Conservation (phyloP, 768 basidiomycete species). For the Tricholoma sp. region DNA sequence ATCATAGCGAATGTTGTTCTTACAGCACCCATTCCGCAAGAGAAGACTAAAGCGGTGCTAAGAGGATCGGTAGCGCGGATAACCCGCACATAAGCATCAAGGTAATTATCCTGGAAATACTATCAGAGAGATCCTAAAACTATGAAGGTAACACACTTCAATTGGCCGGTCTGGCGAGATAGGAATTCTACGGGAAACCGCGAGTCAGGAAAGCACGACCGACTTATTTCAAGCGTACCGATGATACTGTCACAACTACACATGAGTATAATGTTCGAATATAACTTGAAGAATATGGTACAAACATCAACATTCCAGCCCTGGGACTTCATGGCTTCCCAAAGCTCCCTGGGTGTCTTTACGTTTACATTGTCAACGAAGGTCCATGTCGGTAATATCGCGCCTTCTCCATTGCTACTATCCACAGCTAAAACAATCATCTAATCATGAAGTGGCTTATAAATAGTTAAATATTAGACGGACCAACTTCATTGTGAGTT, state of each 20-base stretch:
- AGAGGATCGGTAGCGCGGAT: conserved; percentile 78
- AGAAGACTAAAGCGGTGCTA: conserved; percentile 82
- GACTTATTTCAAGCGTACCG: conserved; percentile 39
- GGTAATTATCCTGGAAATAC: conserved; percentile 73
- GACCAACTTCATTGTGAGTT: conserved; percentile 90
- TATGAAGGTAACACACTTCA: conserved; percentile 45
- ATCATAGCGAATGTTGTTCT: conserved; percentile 97
- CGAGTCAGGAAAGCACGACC: background rate
- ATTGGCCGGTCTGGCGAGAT: conserved; percentile 90
- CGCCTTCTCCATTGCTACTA: conserved; percentile 56
- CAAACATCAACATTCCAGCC: conserved; percentile 92
- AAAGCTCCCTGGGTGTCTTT: conserved; percentile 84
- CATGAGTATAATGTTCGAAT: conserved; percentile 7
- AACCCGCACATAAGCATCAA: conserved; percentile 86
- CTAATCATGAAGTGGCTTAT: background rate
- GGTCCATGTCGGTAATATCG: conserved; percentile 91
- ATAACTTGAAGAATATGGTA: conserved; percentile 12
- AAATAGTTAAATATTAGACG: conserved; percentile 14
- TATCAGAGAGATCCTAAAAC: background rate
- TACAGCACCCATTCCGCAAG: conserved; percentile 96
- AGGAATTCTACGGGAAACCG: conserved; percentile 60
- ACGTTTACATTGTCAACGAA: conserved; percentile 79
- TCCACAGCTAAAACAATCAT: conserved; percentile 35
- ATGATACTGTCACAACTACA: conserved; percentile 51
- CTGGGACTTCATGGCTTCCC: conserved; percentile 67